Evolutionary conservation across 305 asterid genomes (phyloP).

Genomic region (Fraxinus platypoda): DNA sequence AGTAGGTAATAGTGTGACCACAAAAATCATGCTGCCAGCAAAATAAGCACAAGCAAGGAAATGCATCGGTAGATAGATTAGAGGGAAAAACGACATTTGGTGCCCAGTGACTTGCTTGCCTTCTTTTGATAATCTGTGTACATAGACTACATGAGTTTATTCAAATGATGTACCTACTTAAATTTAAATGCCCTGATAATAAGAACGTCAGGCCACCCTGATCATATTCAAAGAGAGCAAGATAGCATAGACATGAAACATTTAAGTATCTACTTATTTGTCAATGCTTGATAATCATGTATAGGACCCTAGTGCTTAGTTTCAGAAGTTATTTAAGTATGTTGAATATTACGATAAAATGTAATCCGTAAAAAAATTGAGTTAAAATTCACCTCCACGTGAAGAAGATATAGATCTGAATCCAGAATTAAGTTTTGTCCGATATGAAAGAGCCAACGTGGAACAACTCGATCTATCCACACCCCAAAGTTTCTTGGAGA

Average conservation of each 20-base stretch:
- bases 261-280: background rate
- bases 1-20: background rate
- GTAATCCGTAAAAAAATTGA: background rate
- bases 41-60: background rate
- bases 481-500: constrained; percentile 78
- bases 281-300: background rate
- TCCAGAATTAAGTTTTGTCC: constrained; percentile 83
- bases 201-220: background rate
- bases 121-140: background rate
- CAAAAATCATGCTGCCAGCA: background rate
- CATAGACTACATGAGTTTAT: background rate
- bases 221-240: background rate
- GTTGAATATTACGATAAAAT: background rate
- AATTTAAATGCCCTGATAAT: background rate
- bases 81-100: background rate
- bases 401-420: constrained; percentile 92
- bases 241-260: background rate
- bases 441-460: constrained; percentile 84
- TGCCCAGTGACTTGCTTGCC: background rate
- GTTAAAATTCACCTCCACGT: constrained; percentile 58
- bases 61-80: background rate
- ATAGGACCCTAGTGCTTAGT: background rate
- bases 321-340: background rate
- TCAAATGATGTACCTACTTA: background rate
- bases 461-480: constrained; percentile 65